phyloP scores from a whole-genome alignment of 805 yeast species.

The Hanseniaspora occidentalis region DNA sequence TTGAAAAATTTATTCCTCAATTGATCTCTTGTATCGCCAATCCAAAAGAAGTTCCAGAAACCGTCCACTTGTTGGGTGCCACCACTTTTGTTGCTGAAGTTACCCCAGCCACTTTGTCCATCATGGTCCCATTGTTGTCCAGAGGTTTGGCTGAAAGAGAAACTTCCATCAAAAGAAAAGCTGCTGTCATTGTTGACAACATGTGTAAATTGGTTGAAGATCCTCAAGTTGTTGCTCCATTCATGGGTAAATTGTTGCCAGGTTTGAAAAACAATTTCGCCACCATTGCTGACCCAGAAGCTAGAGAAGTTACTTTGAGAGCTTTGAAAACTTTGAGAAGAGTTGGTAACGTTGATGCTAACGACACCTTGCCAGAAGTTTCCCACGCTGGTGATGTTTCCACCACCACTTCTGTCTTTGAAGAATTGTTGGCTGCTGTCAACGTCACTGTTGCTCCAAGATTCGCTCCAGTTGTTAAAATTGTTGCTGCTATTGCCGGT shows the following conservation, averaged over 20 bases:
- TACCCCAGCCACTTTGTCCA: slow-evolving; percentile 97
- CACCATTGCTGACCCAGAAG: slow-evolving; percentile 99
- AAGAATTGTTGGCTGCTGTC: slow-evolving; percentile 54
- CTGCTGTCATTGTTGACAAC: slow-evolving; percentile 99
- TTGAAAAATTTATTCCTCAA: slow-evolving; percentile 96
- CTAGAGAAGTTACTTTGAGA: slow-evolving; percentile 95
- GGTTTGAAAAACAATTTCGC: slow-evolving; percentile 87
- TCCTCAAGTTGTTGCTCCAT: slow-evolving; percentile 99
- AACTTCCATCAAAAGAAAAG: slow-evolving; percentile 98
- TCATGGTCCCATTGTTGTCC: slow-evolving; percentile 96
- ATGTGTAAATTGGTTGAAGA: slow-evolving; percentile 99
- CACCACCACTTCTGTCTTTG: slow-evolving; percentile 76
- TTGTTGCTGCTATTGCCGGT: slow-evolving; percentile 96
- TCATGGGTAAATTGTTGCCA: slow-evolving; percentile 91
- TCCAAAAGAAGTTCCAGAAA: slow-evolving; percentile 97
- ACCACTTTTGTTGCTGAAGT: slow-evolving; percentile 99
- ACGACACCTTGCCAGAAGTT: slow-evolving; percentile 88
- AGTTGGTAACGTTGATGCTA: slow-evolving; percentile 92
- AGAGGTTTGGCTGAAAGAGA: slow-evolving; percentile 99
- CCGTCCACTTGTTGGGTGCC: slow-evolving; percentile 98
- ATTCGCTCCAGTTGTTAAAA: slow-evolving; percentile 66
- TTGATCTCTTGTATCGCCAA: slow-evolving; percentile 93
- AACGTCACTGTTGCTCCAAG: slow-evolving; percentile 52
- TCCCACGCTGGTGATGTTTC: slow-evolving; percentile 96
- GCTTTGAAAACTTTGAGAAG: slow-evolving; percentile 95